Evolutionary conservation across 164 flowering plant species (phyloP), one percentile per base, ranked within the genome.

Genomic region (Stephania japonica): DNA sequence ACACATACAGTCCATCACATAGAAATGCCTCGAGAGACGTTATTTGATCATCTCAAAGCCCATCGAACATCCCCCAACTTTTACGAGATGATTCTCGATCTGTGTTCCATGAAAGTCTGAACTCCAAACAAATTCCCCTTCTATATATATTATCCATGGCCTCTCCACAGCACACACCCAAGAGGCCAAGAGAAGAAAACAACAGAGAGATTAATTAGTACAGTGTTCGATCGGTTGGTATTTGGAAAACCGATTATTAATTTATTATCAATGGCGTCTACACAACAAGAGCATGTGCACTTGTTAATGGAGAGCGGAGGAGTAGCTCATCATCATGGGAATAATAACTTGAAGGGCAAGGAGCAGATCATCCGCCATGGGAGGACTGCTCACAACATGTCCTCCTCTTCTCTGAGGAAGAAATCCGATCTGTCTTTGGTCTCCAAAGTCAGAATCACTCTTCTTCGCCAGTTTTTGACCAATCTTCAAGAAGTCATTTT

Each of bases 401-500:
- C 97, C 1, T 83, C 94, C 0, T 84, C 93, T 0, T 89, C 91
- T 21, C 70, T 91, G 62, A 75, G 97, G 16, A 92, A 88, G 80
- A 92, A 89, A 65, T 92, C 97, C 1, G 93, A 89, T 49, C 70
- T 87, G 0, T 43, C 81, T 0, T 83, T 92, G 5, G 81, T 89
- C 1, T 77, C 83, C 0, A 89, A 76, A 59, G 81, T 88, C 0
- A 87, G 61, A 0, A 76, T 42, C 27, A 77, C 78, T 0, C 0
- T 72, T 19, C 79, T 89, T 0, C 75, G 90, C 24, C 18, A 12
- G 4, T 65, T 87, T 1, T 53, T 92, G 32, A 76, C 84, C 4
- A 90, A 90, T 76, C 72, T 90, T 7, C 93, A 92, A 21, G 92
- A 88, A 74, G 95, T 92, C 67, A 72, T 90, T 70, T 65, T 92